Evolutionary conservation across 495 filamentous ascomycete species (phyloP).

Genomic region (Hypoxylon subgilvum): DNA sequence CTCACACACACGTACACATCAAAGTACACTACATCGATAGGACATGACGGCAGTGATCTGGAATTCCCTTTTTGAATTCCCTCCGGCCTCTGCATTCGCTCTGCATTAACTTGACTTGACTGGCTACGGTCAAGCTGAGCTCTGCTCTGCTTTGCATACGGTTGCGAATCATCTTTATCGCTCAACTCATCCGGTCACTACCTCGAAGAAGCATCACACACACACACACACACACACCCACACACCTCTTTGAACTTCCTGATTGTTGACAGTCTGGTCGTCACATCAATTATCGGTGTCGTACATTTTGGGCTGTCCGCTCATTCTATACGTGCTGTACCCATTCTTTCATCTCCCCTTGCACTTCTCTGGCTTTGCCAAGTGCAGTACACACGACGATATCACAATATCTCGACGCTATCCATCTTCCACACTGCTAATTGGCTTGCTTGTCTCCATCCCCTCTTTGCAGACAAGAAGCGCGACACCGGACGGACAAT

Average conservation of each 20-base stretch:
- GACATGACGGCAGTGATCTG: background rate
- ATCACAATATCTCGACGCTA: background rate
- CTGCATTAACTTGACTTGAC: background rate
- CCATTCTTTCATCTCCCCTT: slow-evolving; percentile 4
- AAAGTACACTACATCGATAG: too few relatives aligned
- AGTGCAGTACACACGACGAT: background rate
- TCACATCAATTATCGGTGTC: background rate
- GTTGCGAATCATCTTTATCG: slow-evolving; percentile 6
- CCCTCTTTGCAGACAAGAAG: slow-evolving; percentile 14
- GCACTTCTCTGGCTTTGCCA: slow-evolving; percentile 8
- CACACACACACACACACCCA: too few relatives aligned
- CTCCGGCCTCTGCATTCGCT: background rate
- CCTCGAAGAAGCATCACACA: background rate
- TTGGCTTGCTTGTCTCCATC: background rate
- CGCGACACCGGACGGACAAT: slow-evolving; percentile 24
- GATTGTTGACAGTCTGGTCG: slow-evolving; percentile 9
- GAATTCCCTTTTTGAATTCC: background rate
- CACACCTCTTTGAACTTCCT: too few relatives aligned
- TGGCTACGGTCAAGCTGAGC: background rate
- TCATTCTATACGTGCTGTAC: slow-evolving; percentile 8
- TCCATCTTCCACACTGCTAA: background rate
- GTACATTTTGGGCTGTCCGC: slow-evolving; percentile 4
- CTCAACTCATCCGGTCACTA: slow-evolving; percentile 1
- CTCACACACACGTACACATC: slow-evolving; percentile 24
- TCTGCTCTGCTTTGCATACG: background rate